A percentile compares a stretch with the other conserved stretches of the same genome.
These are phyloP conservation scores for Chaetomium strumarium DNA, from an alignment of 2,329 filamentous ascomycete genomes.

Conservation along the genomic window DNA sequence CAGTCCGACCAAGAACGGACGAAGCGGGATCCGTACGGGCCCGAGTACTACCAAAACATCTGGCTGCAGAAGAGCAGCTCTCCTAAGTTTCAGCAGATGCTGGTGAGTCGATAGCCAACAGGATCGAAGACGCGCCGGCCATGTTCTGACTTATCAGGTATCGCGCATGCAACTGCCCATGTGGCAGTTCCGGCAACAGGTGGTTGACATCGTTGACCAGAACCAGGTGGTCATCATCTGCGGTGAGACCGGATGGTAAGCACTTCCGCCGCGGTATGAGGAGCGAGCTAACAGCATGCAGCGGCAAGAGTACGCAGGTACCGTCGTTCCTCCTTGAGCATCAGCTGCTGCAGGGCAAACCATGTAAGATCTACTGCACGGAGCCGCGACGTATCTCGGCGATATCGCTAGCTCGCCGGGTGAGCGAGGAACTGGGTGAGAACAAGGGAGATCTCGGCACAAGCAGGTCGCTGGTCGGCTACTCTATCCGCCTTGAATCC, in stretches of 20 bases:
- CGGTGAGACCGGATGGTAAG: slow-evolving; percentile 84
- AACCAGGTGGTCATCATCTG: slow-evolving; percentile 90
- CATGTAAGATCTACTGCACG: slow-evolving; percentile 91
- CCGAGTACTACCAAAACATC: slow-evolving; percentile 50
- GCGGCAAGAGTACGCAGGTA: slow-evolving; percentile 96
- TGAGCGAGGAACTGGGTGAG: slow-evolving; percentile 93
- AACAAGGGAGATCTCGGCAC: slow-evolving; percentile 76
- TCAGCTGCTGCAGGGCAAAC: slow-evolving; percentile 70
- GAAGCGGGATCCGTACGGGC: slow-evolving; percentile 34
- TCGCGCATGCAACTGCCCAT: slow-evolving; percentile 80
- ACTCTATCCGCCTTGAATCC: slow-evolving; percentile 87
- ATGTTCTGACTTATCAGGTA: slow-evolving; percentile 32
- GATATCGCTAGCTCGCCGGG: slow-evolving; percentile 84
- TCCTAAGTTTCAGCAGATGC: slow-evolving; percentile 70
- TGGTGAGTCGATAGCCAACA: slow-evolving; percentile 41
- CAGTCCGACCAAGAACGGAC: slow-evolving; percentile 41
- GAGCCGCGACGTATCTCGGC: slow-evolving; percentile 94
- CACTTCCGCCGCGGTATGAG: background rate
- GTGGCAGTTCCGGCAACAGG: slow-evolving; percentile 74
- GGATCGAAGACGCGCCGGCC: background rate
- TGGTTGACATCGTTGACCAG: slow-evolving; percentile 68
- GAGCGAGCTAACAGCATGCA: slow-evolving; percentile 20
- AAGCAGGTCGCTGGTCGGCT: slow-evolving; percentile 77
- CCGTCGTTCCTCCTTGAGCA: slow-evolving; percentile 89
- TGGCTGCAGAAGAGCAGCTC: slow-evolving; percentile 55